Evolutionary conservation across 192 early-diverging fungal species (phyloP).

Genomic region (Umbelopsis sp.): DNA sequence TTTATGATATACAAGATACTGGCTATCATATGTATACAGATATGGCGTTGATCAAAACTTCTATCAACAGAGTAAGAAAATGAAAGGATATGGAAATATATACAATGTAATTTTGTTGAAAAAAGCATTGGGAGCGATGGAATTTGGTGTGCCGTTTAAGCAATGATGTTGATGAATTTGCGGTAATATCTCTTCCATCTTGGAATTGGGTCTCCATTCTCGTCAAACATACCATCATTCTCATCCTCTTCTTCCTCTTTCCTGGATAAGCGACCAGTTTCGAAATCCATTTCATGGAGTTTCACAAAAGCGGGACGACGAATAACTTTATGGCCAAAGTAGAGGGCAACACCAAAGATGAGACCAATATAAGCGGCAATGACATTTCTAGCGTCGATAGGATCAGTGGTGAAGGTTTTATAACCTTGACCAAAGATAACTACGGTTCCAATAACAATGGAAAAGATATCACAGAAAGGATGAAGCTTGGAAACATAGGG

Average conservation of each 20-base stretch:
- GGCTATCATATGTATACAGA: neutral
- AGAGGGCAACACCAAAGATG: slow-evolving; percentile 64
- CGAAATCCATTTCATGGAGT: slow-evolving; percentile 61
- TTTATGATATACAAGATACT: neutral
- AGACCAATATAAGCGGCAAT: slow-evolving; percentile 65
- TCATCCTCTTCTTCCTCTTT: slow-evolving; percentile 11
- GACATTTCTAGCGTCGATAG: slow-evolving; percentile 50
- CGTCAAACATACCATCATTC: slow-evolving; percentile 11
- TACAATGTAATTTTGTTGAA: slow-evolving; percentile 20
- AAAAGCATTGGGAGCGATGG: slow-evolving; percentile 4
- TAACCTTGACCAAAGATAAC: slow-evolving; percentile 62
- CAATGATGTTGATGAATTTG: slow-evolving; percentile 28
- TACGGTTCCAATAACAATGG: slow-evolving; percentile 62
- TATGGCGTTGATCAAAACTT: neutral
- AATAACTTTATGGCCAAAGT: slow-evolving; percentile 52
- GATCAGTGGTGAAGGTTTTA: slow-evolving; percentile 52
- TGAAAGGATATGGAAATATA: neutral
- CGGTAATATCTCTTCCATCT: slow-evolving; percentile 24
- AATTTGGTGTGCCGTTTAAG: slow-evolving; percentile 1
- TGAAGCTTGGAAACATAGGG: slow-evolving; percentile 78
- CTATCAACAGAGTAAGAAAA: neutral
- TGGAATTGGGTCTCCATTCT: slow-evolving; percentile 7
- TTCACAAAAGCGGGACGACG: slow-evolving; percentile 53
- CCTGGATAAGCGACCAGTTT: slow-evolving; percentile 44
- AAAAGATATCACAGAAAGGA: slow-evolving; percentile 72